Evolutionary conservation across 2,329 filamentous ascomycete genomes (phyloP).

Genomic region (Aureobasidium zeae): DNA sequence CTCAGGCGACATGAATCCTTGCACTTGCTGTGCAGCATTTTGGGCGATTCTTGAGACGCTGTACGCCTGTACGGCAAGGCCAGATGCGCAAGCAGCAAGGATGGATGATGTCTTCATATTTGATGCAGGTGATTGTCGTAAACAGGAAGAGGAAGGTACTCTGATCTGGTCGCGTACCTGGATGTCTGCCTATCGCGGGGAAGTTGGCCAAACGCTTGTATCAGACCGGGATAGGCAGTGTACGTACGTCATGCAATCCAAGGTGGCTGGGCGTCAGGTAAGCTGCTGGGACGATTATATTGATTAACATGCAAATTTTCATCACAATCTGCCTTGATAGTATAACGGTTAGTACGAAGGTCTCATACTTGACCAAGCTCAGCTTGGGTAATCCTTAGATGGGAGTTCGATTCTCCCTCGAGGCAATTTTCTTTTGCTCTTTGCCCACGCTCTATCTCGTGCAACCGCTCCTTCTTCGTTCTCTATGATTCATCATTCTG

Average conservation of each 20-base stretch:
- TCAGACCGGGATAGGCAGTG: too few species aligned
- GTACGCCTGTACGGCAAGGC: conserved; percentile 17
- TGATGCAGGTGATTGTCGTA: neutral
- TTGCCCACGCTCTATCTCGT: too few species aligned
- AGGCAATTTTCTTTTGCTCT: conserved; percentile 1
- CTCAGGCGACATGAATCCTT: conserved; percentile 32
- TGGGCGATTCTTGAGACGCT: conserved; percentile 17
- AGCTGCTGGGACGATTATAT: neutral
- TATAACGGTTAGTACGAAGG: conserved; percentile 14
- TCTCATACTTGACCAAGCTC: conserved; percentile 13
- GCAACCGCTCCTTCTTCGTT: too few species aligned
- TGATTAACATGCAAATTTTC: neutral
- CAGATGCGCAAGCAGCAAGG: conserved; percentile 15
- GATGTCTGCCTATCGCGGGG: conserved; percentile 7
- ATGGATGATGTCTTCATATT: conserved; percentile 15
- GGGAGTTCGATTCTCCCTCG: conserved; percentile 15
- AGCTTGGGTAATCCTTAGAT: conserved; percentile 14
- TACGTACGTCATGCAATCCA: conserved; percentile 1
- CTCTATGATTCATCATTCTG: too few species aligned
- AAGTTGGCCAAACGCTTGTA: conserved; percentile 15
- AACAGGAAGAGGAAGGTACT: neutral
- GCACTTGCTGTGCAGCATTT: conserved; percentile 16
- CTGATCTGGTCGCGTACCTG: too few species aligned
- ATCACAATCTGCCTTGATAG: conserved; percentile 11
- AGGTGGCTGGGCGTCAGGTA: neutral